A percentile compares a stretch with the other conserved stretches of the same genome.
Evolutionary conservation across 2,329 filamentous ascomycete genomes (phyloP).

Genomic region (Calonectria pseudoreteaudii): DNA sequence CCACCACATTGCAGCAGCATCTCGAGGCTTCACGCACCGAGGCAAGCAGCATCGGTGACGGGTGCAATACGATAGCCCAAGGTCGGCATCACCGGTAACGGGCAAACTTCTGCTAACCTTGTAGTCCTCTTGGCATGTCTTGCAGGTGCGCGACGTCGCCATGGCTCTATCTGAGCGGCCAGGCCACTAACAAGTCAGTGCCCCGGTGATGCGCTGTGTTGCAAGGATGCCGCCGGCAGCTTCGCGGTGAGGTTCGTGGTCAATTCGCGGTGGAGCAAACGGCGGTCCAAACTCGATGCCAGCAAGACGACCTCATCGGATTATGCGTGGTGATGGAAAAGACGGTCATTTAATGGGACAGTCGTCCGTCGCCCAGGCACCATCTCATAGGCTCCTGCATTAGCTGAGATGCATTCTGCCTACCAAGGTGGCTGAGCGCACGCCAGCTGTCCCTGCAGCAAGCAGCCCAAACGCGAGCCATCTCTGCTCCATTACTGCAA

Average conservation of each 20-base stretch:
- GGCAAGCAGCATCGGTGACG: conserved; percentile 5
- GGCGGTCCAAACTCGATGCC: neutral
- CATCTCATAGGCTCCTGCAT: neutral
- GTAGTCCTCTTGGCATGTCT: neutral
- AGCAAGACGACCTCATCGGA: neutral
- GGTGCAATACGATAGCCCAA: neutral
- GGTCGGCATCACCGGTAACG: neutral
- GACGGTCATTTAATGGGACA: neutral
- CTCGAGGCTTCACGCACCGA: neutral
- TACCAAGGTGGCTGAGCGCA: neutral
- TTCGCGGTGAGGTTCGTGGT: neutral
- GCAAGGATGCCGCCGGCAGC: neutral
- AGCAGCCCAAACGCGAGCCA: neutral
- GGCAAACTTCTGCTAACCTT: neutral
- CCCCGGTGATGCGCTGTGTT: neutral
- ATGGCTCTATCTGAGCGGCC: neutral
- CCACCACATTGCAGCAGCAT: neutral
- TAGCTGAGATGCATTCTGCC: neutral
- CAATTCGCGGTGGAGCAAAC: neutral
- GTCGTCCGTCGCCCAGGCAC: neutral
- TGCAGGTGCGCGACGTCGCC: neutral
- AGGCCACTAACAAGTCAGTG: neutral
- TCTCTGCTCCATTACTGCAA: neutral
- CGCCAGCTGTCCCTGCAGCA: neutral
- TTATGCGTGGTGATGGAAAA: neutral